Evolutionary conservation across 306 rosid genomes (phyloP).

Genomic region (Cucumis sativus): Cucumber_9930_V3 NC_026661.2:8473501-8474000

Average conservation of each 20-base stretch:
- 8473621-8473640: not conserved
- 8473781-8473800: conserved; percentile 1
- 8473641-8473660: not conserved
- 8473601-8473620: not conserved
- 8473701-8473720: conserved; percentile 8
- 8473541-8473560: not conserved
- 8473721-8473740: conserved; percentile 1
- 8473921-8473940: not conserved
- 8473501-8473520: not conserved
- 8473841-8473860: conserved; percentile 3
- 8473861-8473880: not conserved
- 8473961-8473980: not conserved
- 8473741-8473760: not conserved
- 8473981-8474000: not conserved
- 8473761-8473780: not conserved
- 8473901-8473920: not conserved
- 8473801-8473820: conserved; percentile 11
- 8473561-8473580: not conserved
- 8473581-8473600: not conserved
- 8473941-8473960: not conserved
- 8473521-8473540: not conserved
- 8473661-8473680: not conserved
- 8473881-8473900: not conserved
- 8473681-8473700: conserved; percentile 11
- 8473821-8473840: conserved; percentile 5